Evolutionary conservation across 139 green algal species (phyloP), one percentile per base, ranked within the genome.

Genomic region (Coelastrella sp.): DNA sequence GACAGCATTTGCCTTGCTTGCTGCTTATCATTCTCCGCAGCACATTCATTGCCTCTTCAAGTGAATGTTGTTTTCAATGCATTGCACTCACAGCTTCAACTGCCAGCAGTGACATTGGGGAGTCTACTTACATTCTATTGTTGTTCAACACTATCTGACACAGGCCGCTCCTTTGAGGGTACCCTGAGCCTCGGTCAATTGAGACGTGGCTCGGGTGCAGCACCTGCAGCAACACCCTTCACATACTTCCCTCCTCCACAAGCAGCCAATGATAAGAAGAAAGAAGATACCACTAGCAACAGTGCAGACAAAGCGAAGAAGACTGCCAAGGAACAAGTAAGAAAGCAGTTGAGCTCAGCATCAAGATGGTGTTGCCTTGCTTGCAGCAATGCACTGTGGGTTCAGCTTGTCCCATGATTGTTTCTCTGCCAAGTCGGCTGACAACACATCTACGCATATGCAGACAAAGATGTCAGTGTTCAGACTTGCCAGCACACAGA

Each of bases 91-190:
- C 45, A 53, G 11, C 11, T 53, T 53, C 8, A 53, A 8, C 45
- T 53, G 45, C 45, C 8, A 53, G 0, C 0, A 57, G 0, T 57
- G 45, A 23, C 1, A 13, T 13, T 57, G 11, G 11, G 0, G 45
- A 57, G 11, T n/a, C n/a, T n/a, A 2, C 11, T 57, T 13, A 57
- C 15, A 9, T 57, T 9, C 45, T 57, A 13, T 13, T 57, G 0
- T 0, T 57, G 45, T 57, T 2, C 45, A 7, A 32, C 21, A 0
- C 2, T 32, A 41, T 30, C 15, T 41, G 7, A 8, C 17, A n/a
- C 88, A 89, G 93, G 93, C n/a, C 85, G 88, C 23, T 38, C 91
- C 57, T 86, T 97, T 69, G 53, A 72, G 21, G 93, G 94, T 7
- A 84, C 40, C 25, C 60, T 96, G 19, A 87, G 81, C 4, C 84